Conservation (phyloP, 202 grass and related monocot genomes). For the Dendrocalamus latiflorus region DNA sequence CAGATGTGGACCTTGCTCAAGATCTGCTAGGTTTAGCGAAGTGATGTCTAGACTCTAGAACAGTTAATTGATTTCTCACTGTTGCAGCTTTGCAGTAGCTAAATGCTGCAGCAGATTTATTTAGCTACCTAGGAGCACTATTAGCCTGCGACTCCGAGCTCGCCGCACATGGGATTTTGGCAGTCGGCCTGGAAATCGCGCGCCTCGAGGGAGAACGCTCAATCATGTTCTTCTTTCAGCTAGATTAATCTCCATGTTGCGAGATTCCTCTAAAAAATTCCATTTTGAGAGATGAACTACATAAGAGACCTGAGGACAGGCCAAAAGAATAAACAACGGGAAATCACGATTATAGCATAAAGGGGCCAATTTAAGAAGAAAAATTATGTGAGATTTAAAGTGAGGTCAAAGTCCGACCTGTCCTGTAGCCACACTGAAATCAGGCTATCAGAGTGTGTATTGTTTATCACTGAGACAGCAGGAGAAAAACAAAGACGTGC, state of each 20-base stretch:
- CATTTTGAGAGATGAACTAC: not conserved
- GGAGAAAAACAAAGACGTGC: not conserved
- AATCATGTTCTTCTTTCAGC: conserved; percentile 22
- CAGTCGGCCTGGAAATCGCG: not conserved
- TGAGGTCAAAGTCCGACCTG: not conserved
- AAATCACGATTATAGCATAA: not conserved
- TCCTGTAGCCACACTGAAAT: not conserved
- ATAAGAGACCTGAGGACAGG: not conserved
- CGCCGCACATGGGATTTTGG: conserved; percentile 30
- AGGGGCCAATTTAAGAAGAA: not conserved
- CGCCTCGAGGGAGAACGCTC: conserved; percentile 13
- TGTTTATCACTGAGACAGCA: not conserved
- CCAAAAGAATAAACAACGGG: not conserved
- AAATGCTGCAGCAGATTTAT: not conserved
- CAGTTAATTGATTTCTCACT: not conserved
- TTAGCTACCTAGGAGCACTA: not conserved
- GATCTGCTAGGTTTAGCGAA: no score
- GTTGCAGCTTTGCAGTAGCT: not conserved
- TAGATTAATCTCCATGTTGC: conserved; percentile 8
- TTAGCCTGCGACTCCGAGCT: not conserved
- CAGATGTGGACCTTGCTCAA: conserved; percentile 6
- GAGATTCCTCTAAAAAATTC: not conserved
- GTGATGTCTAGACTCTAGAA: not conserved
- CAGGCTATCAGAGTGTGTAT: not conserved
- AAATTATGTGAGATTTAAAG: not conserved